phyloP scores from a whole-genome alignment of 73 alveolate species.

The Tetrahymena elliotti region DNA sequence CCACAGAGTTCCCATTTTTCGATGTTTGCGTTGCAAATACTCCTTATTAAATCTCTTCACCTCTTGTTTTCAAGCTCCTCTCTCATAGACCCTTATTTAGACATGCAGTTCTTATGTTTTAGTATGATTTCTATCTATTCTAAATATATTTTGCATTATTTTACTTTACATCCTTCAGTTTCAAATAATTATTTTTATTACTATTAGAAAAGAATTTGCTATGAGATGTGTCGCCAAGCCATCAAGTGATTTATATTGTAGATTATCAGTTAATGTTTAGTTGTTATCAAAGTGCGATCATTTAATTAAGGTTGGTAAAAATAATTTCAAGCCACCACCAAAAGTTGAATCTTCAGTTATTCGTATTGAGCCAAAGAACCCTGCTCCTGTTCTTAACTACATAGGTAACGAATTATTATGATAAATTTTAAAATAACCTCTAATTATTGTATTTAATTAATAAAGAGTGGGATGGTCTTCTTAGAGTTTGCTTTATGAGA shows the following conservation, averaged over 20 bases:
- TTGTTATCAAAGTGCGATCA: conserved; percentile 94
- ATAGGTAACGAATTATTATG: neutral
- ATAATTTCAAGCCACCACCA: conserved; percentile 98
- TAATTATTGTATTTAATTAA: neutral
- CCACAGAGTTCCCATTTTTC: conserved; percentile 92
- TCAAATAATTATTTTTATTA: neutral
- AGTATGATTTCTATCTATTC: neutral
- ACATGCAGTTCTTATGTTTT: conserved; percentile 95
- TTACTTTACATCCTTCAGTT: neutral
- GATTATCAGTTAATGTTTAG: conserved; percentile 93
- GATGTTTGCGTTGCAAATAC: conserved; percentile 96
- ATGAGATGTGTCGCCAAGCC: conserved; percentile 98
- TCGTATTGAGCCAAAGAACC: conserved; percentile 92
- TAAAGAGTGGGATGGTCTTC: conserved; percentile 96
- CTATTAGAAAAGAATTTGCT: conserved; percentile 85
- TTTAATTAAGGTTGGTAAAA: conserved; percentile 90
- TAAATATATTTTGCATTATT: too few relatives aligned
- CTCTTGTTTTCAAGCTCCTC: conserved; percentile 90
- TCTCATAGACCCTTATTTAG: conserved; percentile 95
- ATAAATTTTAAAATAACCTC: neutral
- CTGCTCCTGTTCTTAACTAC: conserved; percentile 90
- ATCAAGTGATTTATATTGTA: conserved; percentile 93
- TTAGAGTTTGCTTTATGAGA: conserved; percentile 93
- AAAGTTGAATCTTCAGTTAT: conserved; percentile 97
- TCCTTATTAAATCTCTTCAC: conserved; percentile 97